Evolutionary conservation across 257 asterid species (phyloP).

Genomic region (Nemophila menziesii): DNA sequence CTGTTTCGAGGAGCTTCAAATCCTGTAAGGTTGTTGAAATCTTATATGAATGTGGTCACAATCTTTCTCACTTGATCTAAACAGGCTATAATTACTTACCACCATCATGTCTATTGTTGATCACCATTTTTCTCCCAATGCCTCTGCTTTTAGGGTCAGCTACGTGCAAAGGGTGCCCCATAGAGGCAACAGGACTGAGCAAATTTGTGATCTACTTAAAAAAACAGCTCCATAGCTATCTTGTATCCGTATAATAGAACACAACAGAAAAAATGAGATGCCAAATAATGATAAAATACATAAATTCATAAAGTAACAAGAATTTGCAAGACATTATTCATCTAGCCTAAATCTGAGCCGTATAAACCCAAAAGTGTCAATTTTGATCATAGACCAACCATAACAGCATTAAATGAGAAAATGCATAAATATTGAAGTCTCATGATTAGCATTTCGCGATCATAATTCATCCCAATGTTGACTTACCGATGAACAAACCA

Average conservation of each 20-base stretch:
- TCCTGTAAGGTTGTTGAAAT: slow-evolving; percentile 32
- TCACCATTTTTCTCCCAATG: slow-evolving; percentile 58
- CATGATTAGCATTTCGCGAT: not conserved
- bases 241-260: not conserved
- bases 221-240: slow-evolving; percentile 15
- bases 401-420: not conserved
- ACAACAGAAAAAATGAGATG: not conserved
- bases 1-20: slow-evolving; percentile 93
- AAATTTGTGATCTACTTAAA: slow-evolving; percentile 11
- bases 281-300: not conserved
- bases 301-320: not conserved
- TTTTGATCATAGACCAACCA: not conserved
- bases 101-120: slow-evolving; percentile 37
- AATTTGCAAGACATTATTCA: not conserved
- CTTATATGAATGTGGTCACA: not conserved
- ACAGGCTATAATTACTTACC: slow-evolving; percentile 31
- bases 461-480: not conserved
- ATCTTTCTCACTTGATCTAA: not conserved
- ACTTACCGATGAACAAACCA: not conserved
- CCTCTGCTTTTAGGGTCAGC: slow-evolving; percentile 26
- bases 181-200: slow-evolving; percentile 17
- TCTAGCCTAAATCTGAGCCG: not conserved
- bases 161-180: slow-evolving; percentile 38
- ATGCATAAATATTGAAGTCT: not conserved
- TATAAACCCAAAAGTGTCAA: not conserved